Evolutionary conservation across 345 rosid species (phyloP).

Genomic region (Ailanthus altissimus): DNA sequence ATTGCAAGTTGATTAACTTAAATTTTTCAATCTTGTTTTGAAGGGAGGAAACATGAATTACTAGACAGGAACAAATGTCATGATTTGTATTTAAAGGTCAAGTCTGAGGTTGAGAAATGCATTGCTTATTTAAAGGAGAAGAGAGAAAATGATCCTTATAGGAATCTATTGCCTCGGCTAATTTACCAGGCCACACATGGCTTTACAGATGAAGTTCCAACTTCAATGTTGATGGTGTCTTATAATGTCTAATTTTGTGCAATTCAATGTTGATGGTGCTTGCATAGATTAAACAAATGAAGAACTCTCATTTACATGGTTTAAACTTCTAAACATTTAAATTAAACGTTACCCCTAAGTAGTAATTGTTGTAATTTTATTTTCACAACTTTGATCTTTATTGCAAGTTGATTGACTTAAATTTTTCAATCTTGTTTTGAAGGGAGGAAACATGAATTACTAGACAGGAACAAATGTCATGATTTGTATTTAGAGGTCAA

Average conservation of each 20-base stretch:
- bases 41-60: slow-evolving; percentile 22
- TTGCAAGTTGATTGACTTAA: not conserved
- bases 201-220: slow-evolving; percentile 21
- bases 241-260: not conserved
- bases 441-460: slow-evolving; percentile 23
- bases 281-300: too few relatives aligned
- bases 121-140: slow-evolving; percentile 28
- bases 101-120: slow-evolving; percentile 32
- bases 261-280: too few relatives aligned
- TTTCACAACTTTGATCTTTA: too few relatives aligned
- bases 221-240: too few relatives aligned
- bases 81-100: slow-evolving; percentile 29
- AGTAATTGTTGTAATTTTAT: too few relatives aligned
- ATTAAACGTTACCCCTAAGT: too few relatives aligned
- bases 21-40: not conserved
- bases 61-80: slow-evolving; percentile 30
- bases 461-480: slow-evolving; percentile 29
- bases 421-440: not conserved
- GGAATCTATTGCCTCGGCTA: slow-evolving; percentile 27
- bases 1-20: not conserved
- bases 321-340: too few relatives aligned
- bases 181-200: slow-evolving; percentile 24
- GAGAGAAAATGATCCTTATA: slow-evolving; percentile 34
- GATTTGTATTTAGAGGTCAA: slow-evolving; percentile 31
- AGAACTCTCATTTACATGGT: too few relatives aligned